phyloP scores from a whole-genome alignment of 2,329 filamentous ascomycete genomes.

The Myriosclerotinia scirpicola region DNA sequence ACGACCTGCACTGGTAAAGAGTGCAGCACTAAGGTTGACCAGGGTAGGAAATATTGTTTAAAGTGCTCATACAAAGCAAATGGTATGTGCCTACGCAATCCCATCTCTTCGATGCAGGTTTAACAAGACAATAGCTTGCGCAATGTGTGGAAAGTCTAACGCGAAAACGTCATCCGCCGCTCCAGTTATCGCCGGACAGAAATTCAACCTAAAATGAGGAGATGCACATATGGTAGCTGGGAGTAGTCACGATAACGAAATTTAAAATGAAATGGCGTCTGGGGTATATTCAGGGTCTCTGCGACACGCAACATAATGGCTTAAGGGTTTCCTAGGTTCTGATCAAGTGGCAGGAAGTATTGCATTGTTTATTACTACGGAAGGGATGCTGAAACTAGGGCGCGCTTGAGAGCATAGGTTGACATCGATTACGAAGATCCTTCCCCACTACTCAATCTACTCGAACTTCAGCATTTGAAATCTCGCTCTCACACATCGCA shows the following conservation, averaged over 20 bases:
- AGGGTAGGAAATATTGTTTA: conserved; percentile 60
- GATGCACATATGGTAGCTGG: background rate
- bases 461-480: background rate
- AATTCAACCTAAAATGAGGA: conserved; percentile 58
- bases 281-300: background rate
- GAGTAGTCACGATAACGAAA: background rate
- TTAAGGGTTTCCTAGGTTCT: background rate
- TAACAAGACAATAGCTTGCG: conserved; percentile 49
- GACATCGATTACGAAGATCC: background rate
- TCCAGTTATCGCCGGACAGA: conserved; percentile 59
- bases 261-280: background rate
- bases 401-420: conserved; percentile 9
- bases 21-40: conserved; percentile 64
- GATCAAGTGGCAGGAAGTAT: conserved; percentile 8
- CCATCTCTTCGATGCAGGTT: background rate
- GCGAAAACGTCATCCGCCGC: conserved; percentile 51
- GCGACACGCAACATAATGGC: background rate
- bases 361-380: background rate
- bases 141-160: conserved; percentile 63
- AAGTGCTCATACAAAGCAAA: conserved; percentile 63
- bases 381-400: background rate
- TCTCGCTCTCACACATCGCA: background rate
- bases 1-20: conserved; percentile 53
- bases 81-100: conserved; percentile 45
- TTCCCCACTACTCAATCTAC: background rate